Percentiles rank a stretch among this genome's conserved stretches.
Conservation (phyloP, 495 filamentous ascomycete genomes). For the Penicillium crystallinum region DNA sequence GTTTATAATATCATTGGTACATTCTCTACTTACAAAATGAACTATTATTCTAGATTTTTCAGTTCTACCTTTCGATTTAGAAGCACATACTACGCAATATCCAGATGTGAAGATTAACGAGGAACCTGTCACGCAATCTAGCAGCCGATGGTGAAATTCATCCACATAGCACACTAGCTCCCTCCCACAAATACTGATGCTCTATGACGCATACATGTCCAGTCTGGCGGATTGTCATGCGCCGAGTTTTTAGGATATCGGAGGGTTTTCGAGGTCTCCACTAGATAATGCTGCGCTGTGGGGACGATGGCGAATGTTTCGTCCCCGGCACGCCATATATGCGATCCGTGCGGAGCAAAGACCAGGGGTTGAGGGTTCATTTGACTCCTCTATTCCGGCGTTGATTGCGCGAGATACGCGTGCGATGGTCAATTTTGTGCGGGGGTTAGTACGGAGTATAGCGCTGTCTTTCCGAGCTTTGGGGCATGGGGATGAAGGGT, state of each 20-base stretch:
- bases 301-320: slow-evolving; percentile 23
- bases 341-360: too few relatives aligned
- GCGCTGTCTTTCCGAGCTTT: neutral
- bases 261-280: neutral
- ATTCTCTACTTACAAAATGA: slow-evolving; percentile 5
- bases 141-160: slow-evolving; percentile 19
- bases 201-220: neutral
- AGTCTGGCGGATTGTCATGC: neutral
- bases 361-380: too few relatives aligned
- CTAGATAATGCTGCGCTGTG: slow-evolving; percentile 11
- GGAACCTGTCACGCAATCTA: slow-evolving; percentile 21
- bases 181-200: neutral
- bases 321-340: neutral
- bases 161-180: neutral
- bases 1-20: slow-evolving; percentile 10
- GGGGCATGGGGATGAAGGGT: neutral
- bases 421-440: slow-evolving; percentile 6
- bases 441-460: neutral
- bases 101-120: too few relatives aligned
- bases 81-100: too few relatives aligned
- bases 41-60: neutral
- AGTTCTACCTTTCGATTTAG: too few relatives aligned
- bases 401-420: slow-evolving; percentile 16
- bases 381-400: neutral
- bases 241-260: too few relatives aligned